These are phyloP conservation scores for Ceratocystis papillata DNA, from an alignment of 2,329 filamentous ascomycete species.

Conservation along the genomic window DNA sequence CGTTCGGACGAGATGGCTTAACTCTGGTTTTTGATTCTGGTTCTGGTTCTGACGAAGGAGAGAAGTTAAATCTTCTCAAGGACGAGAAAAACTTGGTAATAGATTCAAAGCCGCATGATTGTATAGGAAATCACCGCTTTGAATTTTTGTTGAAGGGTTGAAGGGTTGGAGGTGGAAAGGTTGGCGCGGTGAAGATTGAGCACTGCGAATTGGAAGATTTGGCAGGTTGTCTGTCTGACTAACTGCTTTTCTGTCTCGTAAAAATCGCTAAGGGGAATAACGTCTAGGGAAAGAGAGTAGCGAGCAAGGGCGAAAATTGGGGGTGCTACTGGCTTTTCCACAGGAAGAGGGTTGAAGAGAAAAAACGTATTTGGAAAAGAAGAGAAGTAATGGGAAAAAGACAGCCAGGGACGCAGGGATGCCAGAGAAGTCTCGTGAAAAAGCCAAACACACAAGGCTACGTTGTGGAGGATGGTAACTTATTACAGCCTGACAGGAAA, in stretches of 20 bases:
- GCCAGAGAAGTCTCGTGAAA: not conserved
- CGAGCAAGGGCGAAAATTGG: slow-evolving; percentile 1
- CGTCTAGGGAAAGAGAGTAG: not conserved
- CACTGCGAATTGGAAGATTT: slow-evolving; percentile 2
- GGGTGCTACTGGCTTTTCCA: not conserved
- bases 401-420: not conserved
- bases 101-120: slow-evolving; percentile 21
- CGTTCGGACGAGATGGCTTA: not conserved
- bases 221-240: not conserved
- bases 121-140: slow-evolving; percentile 2
- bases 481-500: not conserved
- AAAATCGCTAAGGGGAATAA: slow-evolving; percentile 1
- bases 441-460: slow-evolving; percentile 20
- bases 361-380: not conserved
- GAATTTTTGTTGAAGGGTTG: not conserved
- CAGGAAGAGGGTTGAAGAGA: not conserved
- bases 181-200: not conserved
- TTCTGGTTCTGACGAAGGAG: slow-evolving; percentile 7
- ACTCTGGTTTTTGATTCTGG: not conserved
- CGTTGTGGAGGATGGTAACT: not conserved
- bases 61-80: slow-evolving; percentile 20
- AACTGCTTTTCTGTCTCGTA: not conserved
- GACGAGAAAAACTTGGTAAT: slow-evolving; percentile 18
- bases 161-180: not conserved
- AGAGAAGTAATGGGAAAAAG: not conserved